A percentile compares a stretch with the other conserved stretches of the same genome.
Conservation (phyloP, 441 rosid species). For the Isatis lusitanica region DNA sequence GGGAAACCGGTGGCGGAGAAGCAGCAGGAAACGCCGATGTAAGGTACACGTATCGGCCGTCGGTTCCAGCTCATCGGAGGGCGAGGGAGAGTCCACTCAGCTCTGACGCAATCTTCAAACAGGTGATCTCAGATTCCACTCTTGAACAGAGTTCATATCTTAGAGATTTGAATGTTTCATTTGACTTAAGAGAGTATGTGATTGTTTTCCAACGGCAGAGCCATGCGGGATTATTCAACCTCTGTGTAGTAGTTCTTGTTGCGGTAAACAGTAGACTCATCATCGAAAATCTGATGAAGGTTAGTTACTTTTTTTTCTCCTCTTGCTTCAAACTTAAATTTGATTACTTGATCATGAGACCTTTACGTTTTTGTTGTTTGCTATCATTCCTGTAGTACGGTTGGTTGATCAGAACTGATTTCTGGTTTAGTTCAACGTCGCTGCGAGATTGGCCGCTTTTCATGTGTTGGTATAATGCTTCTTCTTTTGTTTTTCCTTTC, state of each 20-base stretch:
- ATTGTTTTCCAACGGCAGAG: conserved; percentile 53
- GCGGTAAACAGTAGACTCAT: conserved; percentile 98
- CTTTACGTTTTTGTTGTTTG: conserved; percentile 5
- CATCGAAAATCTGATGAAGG: conserved; percentile 96
- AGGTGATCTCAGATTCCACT: conserved; percentile 43
- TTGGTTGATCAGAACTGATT: conserved; percentile 82
- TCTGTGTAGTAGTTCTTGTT: conserved; percentile 91
- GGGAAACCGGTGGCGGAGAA: conserved; percentile 32
- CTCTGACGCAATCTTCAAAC: conserved; percentile 88
- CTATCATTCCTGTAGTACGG: conserved; percentile 70
- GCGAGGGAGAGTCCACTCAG: conserved; percentile 94
- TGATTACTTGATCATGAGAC: neutral
- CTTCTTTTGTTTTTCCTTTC: neutral
- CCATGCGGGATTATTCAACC: conserved; percentile 99
- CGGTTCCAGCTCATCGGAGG: conserved; percentile 80
- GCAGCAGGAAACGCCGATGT: conserved; percentile 29
- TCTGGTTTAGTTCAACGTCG: conserved; percentile 92
- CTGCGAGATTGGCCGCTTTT: conserved; percentile 97
- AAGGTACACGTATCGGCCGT: conserved; percentile 66
- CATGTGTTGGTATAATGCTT: conserved; percentile 82
- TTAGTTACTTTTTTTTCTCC: conserved; percentile 26
- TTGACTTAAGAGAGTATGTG: neutral
- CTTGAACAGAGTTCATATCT: neutral
- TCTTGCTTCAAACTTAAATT: neutral
- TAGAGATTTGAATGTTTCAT: neutral